Evolutionary conservation across 495 filamentous ascomycete species (phyloP), one percentile per base, ranked within the genome.

Genomic region (Tetracladium setigerum): DNA sequence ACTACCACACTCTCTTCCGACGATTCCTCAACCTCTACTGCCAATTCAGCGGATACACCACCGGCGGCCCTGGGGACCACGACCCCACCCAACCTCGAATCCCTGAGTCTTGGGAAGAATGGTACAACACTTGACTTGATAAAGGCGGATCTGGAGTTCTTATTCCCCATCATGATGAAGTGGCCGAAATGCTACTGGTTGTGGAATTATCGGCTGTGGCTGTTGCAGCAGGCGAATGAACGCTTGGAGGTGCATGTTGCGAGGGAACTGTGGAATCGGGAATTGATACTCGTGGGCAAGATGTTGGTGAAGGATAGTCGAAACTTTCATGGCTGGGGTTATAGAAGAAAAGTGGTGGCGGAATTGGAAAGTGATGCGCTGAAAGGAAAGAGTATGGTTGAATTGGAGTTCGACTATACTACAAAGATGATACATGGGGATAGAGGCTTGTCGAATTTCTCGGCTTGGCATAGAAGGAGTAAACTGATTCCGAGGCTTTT

Each of bases 141-240:
- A 33, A 61, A 67, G 17, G 61, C 67, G 22, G 92, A 98, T 56
- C 72, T 97, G 19, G 62, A 66, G 18, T 92, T 95, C 61, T 77
- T 89, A 32, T 73, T 96, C 32, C 87, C 87, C 2, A 73, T 99
- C 11, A 79, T 97, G 32, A 71, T 79, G 30, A 78, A 87, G 52
- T 88, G 78, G 56, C 94, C 92, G 18, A 99, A 99, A 68, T 97
- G 92, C 71, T 99, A 99, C 71, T 96, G 92, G 89, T 87, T 99
- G 36, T 99, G 92, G 92, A 95, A 94, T 62, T 87, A 96, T 66
- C 83, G 92, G n/a, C 65, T 81, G 11, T 97, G 94, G 92, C 68
- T 89, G 1, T 69, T 99, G 14, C 67, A 82, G 38, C 78, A 87
- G 61, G 79, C 81, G 37, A 83, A 82, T 35, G 61, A 67, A 10